phyloP scores from a whole-genome alignment of 1,139 yeast genomes.

The Maudiozyma humilis region DNA sequence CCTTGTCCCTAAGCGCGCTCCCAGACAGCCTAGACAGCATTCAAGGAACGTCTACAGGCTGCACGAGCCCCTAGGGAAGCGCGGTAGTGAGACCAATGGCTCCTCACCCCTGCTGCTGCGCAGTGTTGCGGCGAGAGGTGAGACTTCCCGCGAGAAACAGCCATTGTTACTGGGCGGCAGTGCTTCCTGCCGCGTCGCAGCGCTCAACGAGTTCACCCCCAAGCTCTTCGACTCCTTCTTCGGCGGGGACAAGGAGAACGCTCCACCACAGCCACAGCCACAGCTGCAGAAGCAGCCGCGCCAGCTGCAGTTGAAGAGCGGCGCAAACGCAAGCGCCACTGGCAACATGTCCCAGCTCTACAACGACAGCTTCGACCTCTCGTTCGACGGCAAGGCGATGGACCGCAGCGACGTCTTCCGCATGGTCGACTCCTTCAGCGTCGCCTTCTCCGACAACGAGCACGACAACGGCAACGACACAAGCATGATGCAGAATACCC shows the following conservation, averaged over 20 bases:
- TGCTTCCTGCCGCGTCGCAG: slow-evolving; percentile 1
- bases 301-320: not conserved
- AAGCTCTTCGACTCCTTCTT: slow-evolving; percentile 4
- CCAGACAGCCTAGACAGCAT: no score
- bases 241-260: not conserved
- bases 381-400: slow-evolving; percentile 39
- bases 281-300: not conserved
- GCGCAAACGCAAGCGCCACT: no score
- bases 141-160: no score
- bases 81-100: no score
- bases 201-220: slow-evolving; percentile 2
- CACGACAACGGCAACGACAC: slow-evolving; percentile 20
- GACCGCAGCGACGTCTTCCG: slow-evolving; percentile 35
- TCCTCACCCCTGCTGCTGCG: no score
- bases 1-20: no score
- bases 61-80: no score
- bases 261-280: not conserved
- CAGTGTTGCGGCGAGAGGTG: no score
- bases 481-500: slow-evolving; percentile 6
- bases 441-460: slow-evolving; percentile 27
- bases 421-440: slow-evolving; percentile 33
- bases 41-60: no score
- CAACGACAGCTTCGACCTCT: slow-evolving; percentile 32
- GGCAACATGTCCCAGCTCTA: slow-evolving; percentile 5
- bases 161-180: slow-evolving; percentile 4